phyloP scores from a whole-genome alignment of 2,329 filamentous ascomycete genomes.

The Penicillium sp. region DNA sequence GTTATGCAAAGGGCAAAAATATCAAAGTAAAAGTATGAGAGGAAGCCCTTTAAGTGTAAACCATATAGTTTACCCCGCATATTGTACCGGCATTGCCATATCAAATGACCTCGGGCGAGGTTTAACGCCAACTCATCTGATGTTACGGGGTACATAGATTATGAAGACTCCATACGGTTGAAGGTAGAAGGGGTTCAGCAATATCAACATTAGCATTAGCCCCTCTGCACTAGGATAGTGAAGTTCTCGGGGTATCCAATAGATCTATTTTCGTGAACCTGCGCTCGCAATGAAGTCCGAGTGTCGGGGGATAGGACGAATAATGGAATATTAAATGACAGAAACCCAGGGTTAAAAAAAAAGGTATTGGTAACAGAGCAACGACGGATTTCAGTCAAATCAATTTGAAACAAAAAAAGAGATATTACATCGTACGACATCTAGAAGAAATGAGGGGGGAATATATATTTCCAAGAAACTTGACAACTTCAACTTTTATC shows the following conservation, averaged over 20 bases:
- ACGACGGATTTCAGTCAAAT: not conserved
- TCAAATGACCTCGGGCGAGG: not conserved
- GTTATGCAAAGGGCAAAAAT: not conserved
- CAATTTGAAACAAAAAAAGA: not conserved
- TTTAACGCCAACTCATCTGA: not conserved
- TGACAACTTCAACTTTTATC: not conserved
- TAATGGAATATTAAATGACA: not conserved
- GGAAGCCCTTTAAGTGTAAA: not conserved
- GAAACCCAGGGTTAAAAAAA: not conserved
- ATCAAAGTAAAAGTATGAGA: not conserved
- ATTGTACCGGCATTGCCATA: not conserved
- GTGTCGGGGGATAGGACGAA: not conserved
- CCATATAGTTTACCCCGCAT: constrained; percentile 2
- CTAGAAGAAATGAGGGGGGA: no score
- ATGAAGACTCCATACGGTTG: not conserved
- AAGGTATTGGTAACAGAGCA: not conserved
- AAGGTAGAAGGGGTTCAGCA: not conserved
- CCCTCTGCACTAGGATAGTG: not conserved
- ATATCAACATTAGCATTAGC: not conserved
- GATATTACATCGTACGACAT: not conserved
- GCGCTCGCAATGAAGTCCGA: constrained; percentile 1
- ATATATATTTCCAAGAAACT: not conserved
- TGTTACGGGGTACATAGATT: not conserved
- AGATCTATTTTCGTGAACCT: not conserved
- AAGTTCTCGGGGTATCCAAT: not conserved